A percentile compares a stretch with the other conserved stretches of the same genome.
These are phyloP conservation scores for Lumnitzera littorea DNA, from an alignment of 345 rosid genomes.

Conservation along the genomic window DNA sequence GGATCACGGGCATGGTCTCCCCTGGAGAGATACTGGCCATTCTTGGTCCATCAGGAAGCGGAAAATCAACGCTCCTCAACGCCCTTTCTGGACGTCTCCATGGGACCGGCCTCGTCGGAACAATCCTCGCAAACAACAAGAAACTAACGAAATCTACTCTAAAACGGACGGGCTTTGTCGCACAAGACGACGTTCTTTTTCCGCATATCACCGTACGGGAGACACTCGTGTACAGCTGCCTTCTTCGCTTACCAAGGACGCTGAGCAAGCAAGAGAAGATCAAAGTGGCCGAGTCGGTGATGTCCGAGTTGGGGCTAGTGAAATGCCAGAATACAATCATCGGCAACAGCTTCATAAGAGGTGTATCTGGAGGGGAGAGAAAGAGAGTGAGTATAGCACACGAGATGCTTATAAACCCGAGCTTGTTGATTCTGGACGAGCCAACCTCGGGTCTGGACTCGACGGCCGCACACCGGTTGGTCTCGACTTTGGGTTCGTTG, in stretches of 20 bases:
- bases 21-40: conserved; percentile 89
- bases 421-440: conserved; percentile 76
- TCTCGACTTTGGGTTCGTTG: conserved; percentile 45
- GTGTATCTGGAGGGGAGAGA: conserved; percentile 88
- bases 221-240: conserved; percentile 72
- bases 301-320: conserved; percentile 65
- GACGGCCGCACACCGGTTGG: conserved; percentile 77
- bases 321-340: conserved; percentile 78
- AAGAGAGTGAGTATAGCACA: conserved; percentile 83
- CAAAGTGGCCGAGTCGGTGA: conserved; percentile 50
- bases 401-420: conserved; percentile 81
- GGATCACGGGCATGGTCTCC: conserved; percentile 67
- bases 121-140: conserved; percentile 52
- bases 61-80: conserved; percentile 80
- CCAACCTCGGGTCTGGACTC: conserved; percentile 96
- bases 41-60: conserved; percentile 96
- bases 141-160: conserved; percentile 36
- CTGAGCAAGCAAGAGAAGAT: conserved; percentile 45
- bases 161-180: conserved; percentile 77
- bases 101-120: conserved; percentile 47
- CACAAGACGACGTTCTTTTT: conserved; percentile 82
- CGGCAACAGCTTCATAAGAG: conserved; percentile 75
- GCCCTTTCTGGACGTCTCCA: conserved; percentile 70
- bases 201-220: conserved; percentile 89
- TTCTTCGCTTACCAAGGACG: conserved; percentile 53